Percentiles rank a stretch among this genome's conserved stretches.
Evolutionary conservation across 2,329 filamentous ascomycete genomes (phyloP).

Genomic region (Thielaviopsis musarum): DNA sequence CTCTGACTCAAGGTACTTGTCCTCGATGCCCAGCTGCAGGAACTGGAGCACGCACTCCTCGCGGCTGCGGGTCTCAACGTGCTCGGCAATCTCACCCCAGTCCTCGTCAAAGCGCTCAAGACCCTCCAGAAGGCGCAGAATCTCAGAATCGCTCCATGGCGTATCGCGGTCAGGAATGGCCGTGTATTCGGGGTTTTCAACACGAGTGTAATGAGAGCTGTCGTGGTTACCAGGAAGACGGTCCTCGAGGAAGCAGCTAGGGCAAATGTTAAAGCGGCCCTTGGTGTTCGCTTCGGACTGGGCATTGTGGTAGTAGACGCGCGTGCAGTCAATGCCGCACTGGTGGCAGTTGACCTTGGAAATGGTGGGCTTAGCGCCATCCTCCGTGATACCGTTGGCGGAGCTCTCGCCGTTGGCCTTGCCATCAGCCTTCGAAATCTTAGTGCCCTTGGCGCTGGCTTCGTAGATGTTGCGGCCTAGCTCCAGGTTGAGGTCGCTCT

Average conservation of each 20-base stretch:
- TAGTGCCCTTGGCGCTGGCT: constrained; percentile 58
- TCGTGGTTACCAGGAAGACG: constrained; percentile 67
- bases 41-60: constrained; percentile 98
- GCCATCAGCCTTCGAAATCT: constrained; percentile 52
- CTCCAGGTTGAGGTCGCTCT: constrained; percentile 78
- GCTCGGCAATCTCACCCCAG: constrained; percentile 83
- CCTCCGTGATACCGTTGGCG: constrained; percentile 46
- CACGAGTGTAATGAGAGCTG: constrained; percentile 67
- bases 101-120: constrained; percentile 90
- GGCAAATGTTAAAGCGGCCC: constrained; percentile 74
- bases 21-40: constrained; percentile 88
- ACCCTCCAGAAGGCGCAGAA: constrained; percentile 75
- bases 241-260: constrained; percentile 74
- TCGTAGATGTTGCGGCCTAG: constrained; percentile 94
- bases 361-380: constrained; percentile 48
- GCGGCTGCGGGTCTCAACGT: constrained; percentile 77
- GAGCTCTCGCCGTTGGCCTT: constrained; percentile 63
- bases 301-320: constrained; percentile 42
- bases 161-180: constrained; percentile 66
- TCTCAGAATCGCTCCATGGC: constrained; percentile 81
- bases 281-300: constrained; percentile 43
- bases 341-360: constrained; percentile 69
- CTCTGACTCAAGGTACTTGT: constrained; percentile 83
- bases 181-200: constrained; percentile 75
- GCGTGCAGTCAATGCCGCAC: constrained; percentile 77